Conservation (phyloP, 164 flowering plant species). For the Berberis thunbergii region DNA sequence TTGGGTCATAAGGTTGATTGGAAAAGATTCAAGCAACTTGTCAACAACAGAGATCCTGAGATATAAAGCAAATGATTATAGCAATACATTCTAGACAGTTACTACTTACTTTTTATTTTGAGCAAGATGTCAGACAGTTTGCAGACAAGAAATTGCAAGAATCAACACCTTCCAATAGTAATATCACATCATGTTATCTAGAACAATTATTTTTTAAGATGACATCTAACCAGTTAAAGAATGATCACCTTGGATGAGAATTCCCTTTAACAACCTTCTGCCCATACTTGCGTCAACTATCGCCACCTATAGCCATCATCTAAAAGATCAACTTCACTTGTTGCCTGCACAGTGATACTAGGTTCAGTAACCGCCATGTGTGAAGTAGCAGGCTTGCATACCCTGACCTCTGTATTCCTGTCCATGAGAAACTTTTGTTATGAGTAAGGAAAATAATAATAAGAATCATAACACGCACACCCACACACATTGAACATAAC, state of each 20-base stretch:
- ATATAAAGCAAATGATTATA: too few species aligned
- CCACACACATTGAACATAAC: background rate
- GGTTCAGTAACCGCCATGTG: constrained; percentile 72
- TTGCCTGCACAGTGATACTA: constrained; percentile 84
- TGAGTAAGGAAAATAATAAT: background rate
- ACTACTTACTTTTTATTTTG: too few species aligned
- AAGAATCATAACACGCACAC: background rate
- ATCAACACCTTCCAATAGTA: background rate
- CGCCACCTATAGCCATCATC: constrained; percentile 99
- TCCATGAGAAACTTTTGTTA: constrained; percentile 1
- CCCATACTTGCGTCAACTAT: constrained; percentile 96
- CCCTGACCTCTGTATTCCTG: constrained; percentile 46
- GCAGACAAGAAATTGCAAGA: too few species aligned
- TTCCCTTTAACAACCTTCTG: constrained; percentile 98
- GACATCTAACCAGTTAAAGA: constrained; percentile 4
- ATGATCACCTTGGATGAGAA: constrained; percentile 74
- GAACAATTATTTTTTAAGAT: background rate
- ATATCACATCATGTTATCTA: background rate
- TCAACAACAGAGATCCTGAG: too few species aligned
- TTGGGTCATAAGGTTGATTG: too few species aligned
- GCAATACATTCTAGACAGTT: too few species aligned
- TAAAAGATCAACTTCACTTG: constrained; percentile 93
- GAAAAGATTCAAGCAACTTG: too few species aligned
- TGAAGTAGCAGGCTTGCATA: constrained; percentile 27
- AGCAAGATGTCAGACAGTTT: too few species aligned